These are phyloP conservation scores for Aurifilum marmelostoma DNA, from an alignment of 2,329 filamentous ascomycete species.

Conservation along the genomic window DNA sequence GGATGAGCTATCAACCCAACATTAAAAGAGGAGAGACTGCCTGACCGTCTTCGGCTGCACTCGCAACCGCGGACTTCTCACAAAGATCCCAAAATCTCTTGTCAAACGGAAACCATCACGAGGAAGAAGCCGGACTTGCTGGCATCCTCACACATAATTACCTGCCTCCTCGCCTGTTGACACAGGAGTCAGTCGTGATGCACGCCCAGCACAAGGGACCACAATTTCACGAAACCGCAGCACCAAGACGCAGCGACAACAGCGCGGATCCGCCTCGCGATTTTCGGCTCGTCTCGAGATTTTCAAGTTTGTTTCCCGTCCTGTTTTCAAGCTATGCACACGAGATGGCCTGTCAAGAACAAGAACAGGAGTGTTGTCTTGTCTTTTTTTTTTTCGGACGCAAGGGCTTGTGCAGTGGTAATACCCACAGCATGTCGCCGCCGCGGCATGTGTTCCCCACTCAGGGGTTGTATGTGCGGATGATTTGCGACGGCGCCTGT, in stretches of 20 bases:
- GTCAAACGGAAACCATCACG: neutral
- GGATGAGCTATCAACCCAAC: neutral
- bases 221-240: slow-evolving; percentile 11
- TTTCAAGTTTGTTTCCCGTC: slow-evolving; percentile 9
- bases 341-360: neutral
- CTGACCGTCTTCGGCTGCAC: neutral
- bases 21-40: neutral
- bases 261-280: neutral
- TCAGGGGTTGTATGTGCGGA: slow-evolving; percentile 27
- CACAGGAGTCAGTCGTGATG: neutral
- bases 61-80: neutral
- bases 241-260: neutral
- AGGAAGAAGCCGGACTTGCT: neutral
- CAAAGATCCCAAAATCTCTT: neutral
- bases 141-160: neutral
- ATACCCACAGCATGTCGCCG: neutral
- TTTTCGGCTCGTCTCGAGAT: slow-evolving; percentile 12
- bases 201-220: neutral
- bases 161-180: neutral
- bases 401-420: neutral
- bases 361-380: too few species aligned
- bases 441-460: slow-evolving; percentile 7
- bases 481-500: slow-evolving; percentile 24
- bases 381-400: neutral
- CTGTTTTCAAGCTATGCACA: neutral